phyloP scores from a whole-genome alignment of 2,329 filamentous ascomycete species.

The Nigrospora oryzae region DNA sequence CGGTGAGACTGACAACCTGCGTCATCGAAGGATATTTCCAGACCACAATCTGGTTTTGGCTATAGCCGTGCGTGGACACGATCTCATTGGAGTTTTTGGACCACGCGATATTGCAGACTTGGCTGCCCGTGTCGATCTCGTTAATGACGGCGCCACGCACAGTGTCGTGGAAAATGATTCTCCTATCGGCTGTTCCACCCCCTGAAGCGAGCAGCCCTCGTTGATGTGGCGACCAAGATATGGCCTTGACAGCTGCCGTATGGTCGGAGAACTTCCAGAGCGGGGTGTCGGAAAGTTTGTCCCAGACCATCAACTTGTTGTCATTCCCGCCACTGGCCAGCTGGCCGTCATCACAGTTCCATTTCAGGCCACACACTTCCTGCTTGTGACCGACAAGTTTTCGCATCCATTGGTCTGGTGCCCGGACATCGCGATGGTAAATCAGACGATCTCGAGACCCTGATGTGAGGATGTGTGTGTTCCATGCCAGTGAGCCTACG shows the following conservation, averaged over 20 bases:
- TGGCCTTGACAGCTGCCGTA: conserved; percentile 92
- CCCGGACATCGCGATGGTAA: conserved; percentile 90
- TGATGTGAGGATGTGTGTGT: conserved; percentile 93
- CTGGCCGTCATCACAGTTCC: conserved; percentile 95
- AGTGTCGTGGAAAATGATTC: conserved; percentile 98
- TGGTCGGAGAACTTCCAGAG: conserved; percentile 93
- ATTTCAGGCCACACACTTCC: conserved; percentile 92
- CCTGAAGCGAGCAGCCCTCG: conserved; percentile 90
- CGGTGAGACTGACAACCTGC: conserved; percentile 88
- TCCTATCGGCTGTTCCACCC: conserved; percentile 88
- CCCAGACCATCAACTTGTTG: conserved; percentile 98
- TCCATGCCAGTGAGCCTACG: conserved; percentile 93
- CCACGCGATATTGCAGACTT: conserved; percentile 98
- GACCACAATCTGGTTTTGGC: conserved; percentile 96
- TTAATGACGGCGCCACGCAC: conserved; percentile 71
- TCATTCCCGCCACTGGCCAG: conserved; percentile 94
- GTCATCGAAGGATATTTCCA: conserved; percentile 99
- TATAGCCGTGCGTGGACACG: conserved; percentile 93
- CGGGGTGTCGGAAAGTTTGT: conserved; percentile 86
- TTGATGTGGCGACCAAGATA: conserved; percentile 96
- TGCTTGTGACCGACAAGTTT: conserved; percentile 93
- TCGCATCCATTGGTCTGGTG: conserved; percentile 80
- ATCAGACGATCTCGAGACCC: conserved; percentile 90
- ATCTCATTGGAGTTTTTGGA: conserved; percentile 97
- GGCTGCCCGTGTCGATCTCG: conserved; percentile 91